phyloP scores from a whole-genome alignment of 1,284 basidiomycete species.

The Austroboletus niveus region DNA sequence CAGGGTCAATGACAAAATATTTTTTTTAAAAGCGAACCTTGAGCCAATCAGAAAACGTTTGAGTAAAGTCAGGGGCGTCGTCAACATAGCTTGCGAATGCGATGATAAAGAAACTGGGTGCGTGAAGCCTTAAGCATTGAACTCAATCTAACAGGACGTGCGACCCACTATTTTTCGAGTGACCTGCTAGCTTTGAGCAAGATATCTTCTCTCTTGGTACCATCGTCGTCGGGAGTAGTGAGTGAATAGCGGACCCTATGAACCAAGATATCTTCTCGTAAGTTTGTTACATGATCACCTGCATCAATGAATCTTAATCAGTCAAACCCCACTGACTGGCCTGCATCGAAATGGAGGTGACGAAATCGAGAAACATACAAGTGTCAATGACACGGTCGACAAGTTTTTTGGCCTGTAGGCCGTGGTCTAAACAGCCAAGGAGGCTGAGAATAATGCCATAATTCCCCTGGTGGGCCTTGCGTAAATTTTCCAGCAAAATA shows the following conservation, averaged over 20 bases:
- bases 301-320: conserved; percentile 14
- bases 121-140: conserved; percentile 2
- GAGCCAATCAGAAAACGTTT: conserved; percentile 86
- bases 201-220: conserved; percentile 49
- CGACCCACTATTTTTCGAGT: conserved; percentile 76
- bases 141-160: not conserved
- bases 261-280: conserved; percentile 85
- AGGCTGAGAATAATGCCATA: conserved; percentile 89
- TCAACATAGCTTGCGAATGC: conserved; percentile 93
- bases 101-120: conserved; percentile 85
- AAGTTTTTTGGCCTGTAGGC: conserved; percentile 76
- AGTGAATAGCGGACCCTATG: conserved; percentile 85
- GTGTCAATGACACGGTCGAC: conserved; percentile 89
- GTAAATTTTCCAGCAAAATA: conserved; percentile 77
- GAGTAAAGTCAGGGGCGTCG: conserved; percentile 61
- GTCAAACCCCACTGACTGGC: not conserved
- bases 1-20: not conserved
- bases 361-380: conserved; percentile 52
- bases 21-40: conserved; percentile 47
- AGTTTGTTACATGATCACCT: conserved; percentile 86
- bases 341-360: not conserved
- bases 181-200: conserved; percentile 67
- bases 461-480: conserved; percentile 85
- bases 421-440: conserved; percentile 85
- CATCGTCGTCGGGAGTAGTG: conserved; percentile 69